A percentile compares a stretch with the other conserved stretches of the same genome.
phyloP scores from a whole-genome alignment of 2,329 filamentous ascomycete species.

The Clarireedia monteithiana region DNA sequence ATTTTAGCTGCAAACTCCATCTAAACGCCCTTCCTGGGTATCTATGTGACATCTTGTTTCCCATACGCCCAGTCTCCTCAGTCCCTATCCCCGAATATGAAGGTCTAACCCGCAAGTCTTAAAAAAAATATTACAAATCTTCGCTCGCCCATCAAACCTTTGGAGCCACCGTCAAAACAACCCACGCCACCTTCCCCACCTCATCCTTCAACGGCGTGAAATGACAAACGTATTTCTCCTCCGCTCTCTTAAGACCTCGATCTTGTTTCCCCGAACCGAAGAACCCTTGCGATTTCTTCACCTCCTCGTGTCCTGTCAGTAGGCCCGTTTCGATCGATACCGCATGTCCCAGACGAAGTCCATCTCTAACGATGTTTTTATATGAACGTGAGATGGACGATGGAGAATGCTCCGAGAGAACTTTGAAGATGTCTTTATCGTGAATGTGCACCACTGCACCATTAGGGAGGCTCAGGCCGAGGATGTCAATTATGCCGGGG shows the following conservation, averaged over 20 bases:
- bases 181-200: constrained; percentile 25
- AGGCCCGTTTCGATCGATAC: constrained; percentile 26
- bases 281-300: constrained; percentile 15
- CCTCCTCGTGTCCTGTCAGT: constrained; percentile 21
- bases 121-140: too few species aligned
- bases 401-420: constrained; percentile 38
- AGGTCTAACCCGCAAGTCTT: too few species aligned
- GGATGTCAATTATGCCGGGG: constrained; percentile 38
- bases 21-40: too few species aligned
- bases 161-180: constrained; percentile 30
- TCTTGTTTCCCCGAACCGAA: background rate
- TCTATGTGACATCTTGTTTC: too few species aligned
- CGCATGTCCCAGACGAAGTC: constrained; percentile 17
- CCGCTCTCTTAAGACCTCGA: constrained; percentile 13
- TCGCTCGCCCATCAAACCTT: constrained; percentile 9
- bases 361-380: constrained; percentile 36
- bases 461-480: constrained; percentile 34
- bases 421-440: constrained; percentile 45
- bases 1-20: too few species aligned
- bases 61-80: too few species aligned
- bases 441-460: constrained; percentile 31
- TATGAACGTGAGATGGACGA: constrained; percentile 37
- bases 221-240: constrained; percentile 29
- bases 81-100: too few species aligned
- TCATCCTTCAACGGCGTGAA: constrained; percentile 39